These are phyloP conservation scores for Globisporangium spinosum DNA, from an alignment of 352 stramenopile genomes.

Conservation along the genomic window DNA sequence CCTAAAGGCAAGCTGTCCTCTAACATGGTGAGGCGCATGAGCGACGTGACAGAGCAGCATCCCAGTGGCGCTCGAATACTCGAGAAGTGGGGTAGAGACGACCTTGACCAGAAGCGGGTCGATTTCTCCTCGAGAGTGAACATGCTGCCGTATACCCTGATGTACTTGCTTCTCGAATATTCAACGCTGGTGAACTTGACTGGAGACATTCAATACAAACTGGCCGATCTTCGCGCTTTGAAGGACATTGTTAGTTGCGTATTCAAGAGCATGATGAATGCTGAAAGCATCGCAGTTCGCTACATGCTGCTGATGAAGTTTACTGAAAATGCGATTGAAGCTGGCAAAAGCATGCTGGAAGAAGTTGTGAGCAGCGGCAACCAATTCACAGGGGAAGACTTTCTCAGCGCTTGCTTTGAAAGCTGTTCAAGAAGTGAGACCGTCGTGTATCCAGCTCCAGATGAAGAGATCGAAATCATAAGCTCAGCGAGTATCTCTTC, in stretches of 20 bases:
- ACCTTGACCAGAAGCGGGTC: slow-evolving; percentile 16
- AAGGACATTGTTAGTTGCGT: background rate
- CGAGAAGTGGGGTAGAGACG: slow-evolving; percentile 23
- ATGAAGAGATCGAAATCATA: background rate
- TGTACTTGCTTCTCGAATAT: slow-evolving; percentile 46
- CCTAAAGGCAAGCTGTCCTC: slow-evolving; percentile 43
- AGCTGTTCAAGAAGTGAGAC: background rate
- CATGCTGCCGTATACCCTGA: slow-evolving; percentile 30
- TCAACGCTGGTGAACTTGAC: background rate
- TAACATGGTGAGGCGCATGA: slow-evolving; percentile 18
- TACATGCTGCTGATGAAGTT: slow-evolving; percentile 4
- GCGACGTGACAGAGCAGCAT: slow-evolving; percentile 12
- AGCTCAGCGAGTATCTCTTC: background rate
- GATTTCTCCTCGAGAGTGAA: slow-evolving; percentile 39
- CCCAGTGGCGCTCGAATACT: slow-evolving; percentile 21
- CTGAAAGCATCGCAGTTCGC: background rate
- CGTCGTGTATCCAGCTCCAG: background rate
- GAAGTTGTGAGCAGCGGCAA: background rate
- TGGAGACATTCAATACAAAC: background rate
- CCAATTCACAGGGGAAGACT: background rate
- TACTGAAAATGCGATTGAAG: background rate
- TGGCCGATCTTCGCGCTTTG: background rate
- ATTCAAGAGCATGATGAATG: background rate
- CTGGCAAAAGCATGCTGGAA: background rate
- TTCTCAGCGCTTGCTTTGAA: background rate